phyloP scores from a whole-genome alignment of 2,329 filamentous ascomycete genomes.

The Aspergillus sp. region DNA sequence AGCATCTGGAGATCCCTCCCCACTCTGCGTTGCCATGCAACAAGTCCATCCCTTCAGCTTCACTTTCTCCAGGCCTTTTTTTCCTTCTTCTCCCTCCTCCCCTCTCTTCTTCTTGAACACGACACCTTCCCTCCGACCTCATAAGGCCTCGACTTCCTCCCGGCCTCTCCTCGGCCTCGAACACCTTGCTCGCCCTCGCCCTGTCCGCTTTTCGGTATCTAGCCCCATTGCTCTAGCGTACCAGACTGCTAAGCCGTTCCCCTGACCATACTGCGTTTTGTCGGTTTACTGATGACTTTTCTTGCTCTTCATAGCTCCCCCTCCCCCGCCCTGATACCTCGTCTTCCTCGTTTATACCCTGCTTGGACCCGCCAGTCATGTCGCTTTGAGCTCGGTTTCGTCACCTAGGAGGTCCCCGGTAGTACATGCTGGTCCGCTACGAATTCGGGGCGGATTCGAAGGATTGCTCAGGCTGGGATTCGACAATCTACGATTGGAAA shows the following conservation, averaged over 20 bases:
- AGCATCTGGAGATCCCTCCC: slow-evolving; percentile 45
- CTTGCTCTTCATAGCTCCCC: slow-evolving; percentile 21
- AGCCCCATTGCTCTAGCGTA: slow-evolving; percentile 27
- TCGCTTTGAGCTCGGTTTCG: slow-evolving; percentile 31
- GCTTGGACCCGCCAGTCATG: slow-evolving; percentile 30
- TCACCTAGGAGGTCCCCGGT: slow-evolving; percentile 23
- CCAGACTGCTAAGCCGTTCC: slow-evolving; percentile 19
- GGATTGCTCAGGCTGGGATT: slow-evolving; percentile 17
- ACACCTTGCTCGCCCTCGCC: slow-evolving; percentile 1
- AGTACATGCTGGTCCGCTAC: slow-evolving; percentile 29
- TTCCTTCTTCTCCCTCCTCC: slow-evolving; percentile 28
- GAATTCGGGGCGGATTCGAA: slow-evolving; percentile 22
- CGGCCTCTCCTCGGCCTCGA: not conserved
- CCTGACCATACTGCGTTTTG: slow-evolving; percentile 15
- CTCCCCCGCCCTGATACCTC: slow-evolving; percentile 18
- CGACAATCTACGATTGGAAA: slow-evolving; percentile 19
- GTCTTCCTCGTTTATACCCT: slow-evolving; percentile 16
- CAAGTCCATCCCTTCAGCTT: slow-evolving; percentile 47
- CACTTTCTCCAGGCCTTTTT: slow-evolving; percentile 38
- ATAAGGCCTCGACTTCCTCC: slow-evolving; percentile 24
- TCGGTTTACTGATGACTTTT: slow-evolving; percentile 18
- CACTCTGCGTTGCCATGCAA: slow-evolving; percentile 49
- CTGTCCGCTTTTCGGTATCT: slow-evolving; percentile 26
- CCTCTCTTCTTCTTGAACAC: slow-evolving; percentile 29
- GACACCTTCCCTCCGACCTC: slow-evolving; percentile 22